These are phyloP conservation scores for Calendula officinalis DNA, from an alignment of 129 eudicot genomes.

Conservation along the genomic window DNA sequence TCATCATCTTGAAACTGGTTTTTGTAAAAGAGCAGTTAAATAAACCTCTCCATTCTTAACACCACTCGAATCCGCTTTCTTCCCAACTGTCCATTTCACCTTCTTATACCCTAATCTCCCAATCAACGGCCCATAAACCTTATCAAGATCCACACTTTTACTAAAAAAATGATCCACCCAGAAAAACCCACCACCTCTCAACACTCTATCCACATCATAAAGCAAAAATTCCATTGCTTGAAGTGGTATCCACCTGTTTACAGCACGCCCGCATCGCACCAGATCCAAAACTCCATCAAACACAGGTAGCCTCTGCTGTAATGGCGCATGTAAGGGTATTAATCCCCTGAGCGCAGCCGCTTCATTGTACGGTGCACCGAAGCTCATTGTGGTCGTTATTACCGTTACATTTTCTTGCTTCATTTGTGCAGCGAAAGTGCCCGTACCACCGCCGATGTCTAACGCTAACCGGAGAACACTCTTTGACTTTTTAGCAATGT, in stretches of 20 bases:
- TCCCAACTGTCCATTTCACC: constrained; percentile 88
- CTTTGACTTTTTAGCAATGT: constrained; percentile 42
- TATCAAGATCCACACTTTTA: constrained; percentile 75
- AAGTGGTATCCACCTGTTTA: constrained; percentile 90
- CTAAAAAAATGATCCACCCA: constrained; percentile 86
- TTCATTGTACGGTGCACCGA: constrained; percentile 80
- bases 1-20: constrained; percentile 62
- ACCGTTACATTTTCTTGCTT: constrained; percentile 74
- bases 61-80: constrained; percentile 80
- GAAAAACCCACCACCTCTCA: constrained; percentile 88
- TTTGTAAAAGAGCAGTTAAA: constrained; percentile 91
- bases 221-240: constrained; percentile 74
- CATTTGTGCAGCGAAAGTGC: constrained; percentile 85
- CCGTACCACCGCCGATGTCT: constrained; percentile 91
- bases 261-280: constrained; percentile 85
- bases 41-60: constrained; percentile 92
- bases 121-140: constrained; percentile 75
- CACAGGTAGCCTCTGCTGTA: constrained; percentile 91
- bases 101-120: constrained; percentile 82
- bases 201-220: constrained; percentile 85
- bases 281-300: constrained; percentile 94
- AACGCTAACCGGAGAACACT: constrained; percentile 54
- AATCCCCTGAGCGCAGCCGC: constrained; percentile 75
- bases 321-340: constrained; percentile 72
- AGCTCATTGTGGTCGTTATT: constrained; percentile 78